Evolutionary conservation across 78 protist genomes (phyloP).

Genomic region (Pigoraptor vietnamica): DNA sequence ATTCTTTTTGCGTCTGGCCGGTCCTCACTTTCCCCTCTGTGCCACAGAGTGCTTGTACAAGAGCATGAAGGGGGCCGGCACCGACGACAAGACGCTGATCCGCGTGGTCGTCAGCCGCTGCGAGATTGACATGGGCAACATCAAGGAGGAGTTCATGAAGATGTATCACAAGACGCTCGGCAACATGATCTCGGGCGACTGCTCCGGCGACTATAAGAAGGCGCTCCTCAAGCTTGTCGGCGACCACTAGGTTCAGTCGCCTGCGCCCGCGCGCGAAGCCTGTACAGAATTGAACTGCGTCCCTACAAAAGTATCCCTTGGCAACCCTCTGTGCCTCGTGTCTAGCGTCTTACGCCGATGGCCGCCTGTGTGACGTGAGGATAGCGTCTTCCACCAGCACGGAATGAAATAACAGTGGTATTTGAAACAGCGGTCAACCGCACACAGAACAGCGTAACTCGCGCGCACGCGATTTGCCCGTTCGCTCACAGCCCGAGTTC

Average conservation of each 20-base stretch:
- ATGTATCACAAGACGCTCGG: background rate
- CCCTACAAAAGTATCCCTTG: no score
- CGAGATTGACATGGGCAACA: background rate
- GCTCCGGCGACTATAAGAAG: background rate
- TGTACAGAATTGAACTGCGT: no score
- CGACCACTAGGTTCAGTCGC: background rate
- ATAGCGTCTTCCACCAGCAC: no score
- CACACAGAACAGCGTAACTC: background rate
- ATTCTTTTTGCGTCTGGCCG: no score
- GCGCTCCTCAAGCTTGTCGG: background rate
- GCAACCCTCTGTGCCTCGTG: no score
- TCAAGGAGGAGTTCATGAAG: background rate
- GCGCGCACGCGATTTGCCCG: background rate
- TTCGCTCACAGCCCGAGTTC: background rate
- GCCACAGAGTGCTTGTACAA: constrained; percentile 5
- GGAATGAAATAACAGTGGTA: no score
- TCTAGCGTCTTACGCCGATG: no score
- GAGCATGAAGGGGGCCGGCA: constrained; percentile 12
- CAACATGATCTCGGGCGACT: background rate
- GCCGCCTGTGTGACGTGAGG: no score
- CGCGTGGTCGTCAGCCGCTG: background rate
- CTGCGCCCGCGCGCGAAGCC: no score
- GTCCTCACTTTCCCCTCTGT: background rate
- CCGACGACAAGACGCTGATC: constrained; percentile 4
- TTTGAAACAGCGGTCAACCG: background rate